Evolutionary conservation across 2,329 filamentous ascomycete genomes (phyloP).

Genomic region (Penicillium sp.): DNA sequence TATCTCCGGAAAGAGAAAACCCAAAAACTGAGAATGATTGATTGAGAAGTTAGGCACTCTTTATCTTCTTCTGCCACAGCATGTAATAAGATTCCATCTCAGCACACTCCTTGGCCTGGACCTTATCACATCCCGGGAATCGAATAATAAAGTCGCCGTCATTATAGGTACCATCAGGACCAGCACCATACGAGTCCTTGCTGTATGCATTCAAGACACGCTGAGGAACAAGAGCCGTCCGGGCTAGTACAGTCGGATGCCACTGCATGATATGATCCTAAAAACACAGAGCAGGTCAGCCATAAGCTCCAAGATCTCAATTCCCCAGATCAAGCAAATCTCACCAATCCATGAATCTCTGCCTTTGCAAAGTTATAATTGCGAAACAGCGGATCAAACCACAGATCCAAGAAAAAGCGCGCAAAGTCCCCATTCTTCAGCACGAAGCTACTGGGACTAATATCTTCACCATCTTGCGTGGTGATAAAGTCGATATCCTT

Average conservation of each 20-base stretch:
- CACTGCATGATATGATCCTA: slow-evolving; percentile 89
- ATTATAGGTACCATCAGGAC: slow-evolving; percentile 64
- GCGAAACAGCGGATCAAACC: slow-evolving; percentile 93
- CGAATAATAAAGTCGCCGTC: slow-evolving; percentile 83
- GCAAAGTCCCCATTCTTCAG: slow-evolving; percentile 85
- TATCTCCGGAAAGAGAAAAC: not conserved
- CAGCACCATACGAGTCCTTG: slow-evolving; percentile 38
- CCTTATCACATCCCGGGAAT: slow-evolving; percentile 68
- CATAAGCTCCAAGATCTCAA: not conserved
- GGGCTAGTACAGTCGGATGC: slow-evolving; percentile 93
- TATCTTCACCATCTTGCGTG: slow-evolving; percentile 78
- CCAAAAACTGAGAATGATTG: not conserved
- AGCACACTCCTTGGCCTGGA: slow-evolving; percentile 61
- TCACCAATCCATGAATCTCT: slow-evolving; percentile 83
- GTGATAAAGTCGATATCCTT: slow-evolving; percentile 78
- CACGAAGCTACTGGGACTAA: slow-evolving; percentile 75
- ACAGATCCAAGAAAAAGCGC: slow-evolving; percentile 87
- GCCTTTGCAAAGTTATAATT: slow-evolving; percentile 96
- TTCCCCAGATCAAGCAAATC: slow-evolving; percentile 25
- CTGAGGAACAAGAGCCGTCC: slow-evolving; percentile 86
- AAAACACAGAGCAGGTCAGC: slow-evolving; percentile 27
- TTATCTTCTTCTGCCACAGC: slow-evolving; percentile 40
- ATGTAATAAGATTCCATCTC: slow-evolving; percentile 62
- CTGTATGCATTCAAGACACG: slow-evolving; percentile 78
- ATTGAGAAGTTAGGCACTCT: slow-evolving; percentile 15